Evolutionary conservation across 371 early-diverging fungal genomes (phyloP), one percentile per base, ranked within the genome.

Genomic region (Amoeboaphelidium protococcarum): DNA sequence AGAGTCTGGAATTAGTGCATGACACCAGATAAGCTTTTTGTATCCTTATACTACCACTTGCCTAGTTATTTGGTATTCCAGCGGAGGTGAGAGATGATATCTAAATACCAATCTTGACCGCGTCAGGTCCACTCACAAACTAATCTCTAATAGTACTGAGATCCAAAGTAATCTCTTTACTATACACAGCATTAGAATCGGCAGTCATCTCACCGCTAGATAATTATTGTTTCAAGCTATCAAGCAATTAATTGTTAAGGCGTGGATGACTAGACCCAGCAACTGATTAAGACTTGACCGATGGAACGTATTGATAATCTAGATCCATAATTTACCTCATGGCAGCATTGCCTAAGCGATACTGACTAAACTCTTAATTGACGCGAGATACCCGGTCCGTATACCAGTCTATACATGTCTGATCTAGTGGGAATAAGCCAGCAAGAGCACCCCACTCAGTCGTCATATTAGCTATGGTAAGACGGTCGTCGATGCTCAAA

Each of bases 401-500:
- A 82, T 23, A 4, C 72, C 69, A 26, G 74, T 65, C 23, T 63
- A 54, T 3, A 64, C 49, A 20, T 73, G 47, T 10, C 54, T 50
- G 65, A 62, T 92, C 89, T 16, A 84, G 82, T 4, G 88, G 84
- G 62, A 92, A 92, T 1, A 92, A 76, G 46, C 88, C 90, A 20
- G 88, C 94, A 16, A 92, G 68, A 2, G 90, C 89, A 54, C 94
- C 94, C 94, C 94, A 92, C 59, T 92, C 94, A 20, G 94, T 92
- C 1, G 94, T 88, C 94, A 92, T 89, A 61, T 92, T 92, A 52
- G 90, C 76, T 52, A 92, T 84, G 31, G 90, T 81, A 43, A 92
- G 68, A 23, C 90, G 77, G 51, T 88, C 90, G 53, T 87, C 88
- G 3, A 89, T 67, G 0, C 73, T 65, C 47, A 91, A 53, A 2